Conservation (phyloP, 441 rosid genomes). For the Pelargonium myrrhifolium region DNA sequence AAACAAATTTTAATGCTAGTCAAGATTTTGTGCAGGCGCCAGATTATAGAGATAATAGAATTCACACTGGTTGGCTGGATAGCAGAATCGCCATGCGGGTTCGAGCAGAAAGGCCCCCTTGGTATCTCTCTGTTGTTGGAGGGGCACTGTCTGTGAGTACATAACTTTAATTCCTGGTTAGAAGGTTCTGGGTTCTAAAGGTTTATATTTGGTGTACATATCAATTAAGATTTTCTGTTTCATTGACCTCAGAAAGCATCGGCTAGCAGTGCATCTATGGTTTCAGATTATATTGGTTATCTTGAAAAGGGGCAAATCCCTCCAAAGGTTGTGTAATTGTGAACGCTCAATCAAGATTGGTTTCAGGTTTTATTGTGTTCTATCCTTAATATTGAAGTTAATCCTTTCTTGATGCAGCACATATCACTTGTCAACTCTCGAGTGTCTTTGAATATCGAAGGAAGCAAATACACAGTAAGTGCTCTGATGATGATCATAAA, state of each 20-base stretch:
- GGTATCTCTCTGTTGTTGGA: constrained; percentile 99
- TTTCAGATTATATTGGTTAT: constrained; percentile 94
- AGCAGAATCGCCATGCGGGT: constrained; percentile 99
- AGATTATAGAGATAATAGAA: constrained; percentile 92
- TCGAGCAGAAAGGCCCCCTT: constrained; percentile 98
- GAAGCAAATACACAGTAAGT: constrained; percentile 90
- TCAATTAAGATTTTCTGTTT: constrained; percentile 17
- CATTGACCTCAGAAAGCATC: constrained; percentile 77
- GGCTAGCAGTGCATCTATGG: constrained; percentile 88
- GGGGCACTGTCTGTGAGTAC: constrained; percentile 89
- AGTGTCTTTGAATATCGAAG: constrained; percentile 97
- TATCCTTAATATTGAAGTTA: constrained; percentile 23
- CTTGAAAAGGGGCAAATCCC: constrained; percentile 99
- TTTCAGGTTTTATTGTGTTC: not conserved
- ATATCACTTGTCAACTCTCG: constrained; percentile 92
- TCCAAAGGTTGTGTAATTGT: constrained; percentile 65
- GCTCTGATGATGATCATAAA: constrained; percentile 18
- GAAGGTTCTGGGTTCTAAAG: constrained; percentile 1
- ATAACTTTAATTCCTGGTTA: constrained; percentile 1
- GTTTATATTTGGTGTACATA: not conserved
- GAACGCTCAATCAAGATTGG: not conserved
- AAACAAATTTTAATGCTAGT: constrained; percentile 16
- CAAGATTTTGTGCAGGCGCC: constrained; percentile 58
- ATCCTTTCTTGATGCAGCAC: constrained; percentile 51
- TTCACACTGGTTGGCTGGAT: constrained; percentile 99